A percentile compares a stretch with the other conserved stretches of the same genome.
Evolutionary conservation across 305 asterid genomes (phyloP).

Genomic region (Coffea humblotiana): DNA sequence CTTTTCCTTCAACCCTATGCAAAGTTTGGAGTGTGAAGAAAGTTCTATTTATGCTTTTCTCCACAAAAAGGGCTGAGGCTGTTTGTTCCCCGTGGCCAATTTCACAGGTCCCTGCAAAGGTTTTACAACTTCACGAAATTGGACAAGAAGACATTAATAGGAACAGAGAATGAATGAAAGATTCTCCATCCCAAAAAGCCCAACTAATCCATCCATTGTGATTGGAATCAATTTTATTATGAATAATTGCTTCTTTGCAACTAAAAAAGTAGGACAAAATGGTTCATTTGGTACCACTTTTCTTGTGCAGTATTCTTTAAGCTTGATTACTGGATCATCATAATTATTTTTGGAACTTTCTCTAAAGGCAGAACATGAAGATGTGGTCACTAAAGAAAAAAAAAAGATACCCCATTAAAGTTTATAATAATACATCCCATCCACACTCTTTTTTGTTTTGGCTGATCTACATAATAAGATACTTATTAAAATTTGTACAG

Average conservation of each 20-base stretch:
- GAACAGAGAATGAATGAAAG: neutral
- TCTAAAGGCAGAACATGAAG: neutral
- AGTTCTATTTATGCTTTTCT: conserved; percentile 12
- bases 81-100: conserved; percentile 8
- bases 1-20: conserved; percentile 12
- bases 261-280: neutral
- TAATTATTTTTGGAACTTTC: neutral
- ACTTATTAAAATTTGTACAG: neutral
- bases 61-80: neutral
- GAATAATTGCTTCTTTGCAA: neutral
- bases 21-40: conserved; percentile 19
- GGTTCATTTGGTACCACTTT: neutral
- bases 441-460: neutral
- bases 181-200: neutral
- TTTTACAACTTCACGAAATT: neutral
- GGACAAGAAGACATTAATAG: neutral
- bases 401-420: neutral
- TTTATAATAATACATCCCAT: neutral
- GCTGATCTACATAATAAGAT: neutral
- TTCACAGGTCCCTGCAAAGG: neutral
- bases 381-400: neutral
- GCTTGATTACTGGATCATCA: neutral
- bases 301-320: neutral
- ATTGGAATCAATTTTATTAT: neutral
- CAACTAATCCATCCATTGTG: conserved; percentile 11